phyloP scores from a whole-genome alignment of 768 basidiomycete species.

The Leucocoprinus sp. region DNA sequence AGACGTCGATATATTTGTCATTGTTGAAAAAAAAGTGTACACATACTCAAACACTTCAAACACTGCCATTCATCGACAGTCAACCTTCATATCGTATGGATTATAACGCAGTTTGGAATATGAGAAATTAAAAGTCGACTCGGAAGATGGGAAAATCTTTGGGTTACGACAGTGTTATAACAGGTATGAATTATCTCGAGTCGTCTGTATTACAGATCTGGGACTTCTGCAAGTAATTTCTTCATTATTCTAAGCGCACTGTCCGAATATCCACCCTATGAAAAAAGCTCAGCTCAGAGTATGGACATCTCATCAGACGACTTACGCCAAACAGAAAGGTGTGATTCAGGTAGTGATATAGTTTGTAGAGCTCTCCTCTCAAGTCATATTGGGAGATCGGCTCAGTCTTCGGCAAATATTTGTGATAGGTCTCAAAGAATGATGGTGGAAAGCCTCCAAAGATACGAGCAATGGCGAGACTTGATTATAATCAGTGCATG shows the following conservation, averaged over 20 bases:
- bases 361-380: conserved; percentile 62
- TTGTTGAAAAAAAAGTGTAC: conserved; percentile 16
- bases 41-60: conserved; percentile 5
- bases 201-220: conserved; percentile 6
- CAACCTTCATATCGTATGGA: too few relatives aligned
- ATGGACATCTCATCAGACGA: conserved; percentile 12
- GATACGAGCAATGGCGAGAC: conserved; percentile 70
- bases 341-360: conserved; percentile 81
- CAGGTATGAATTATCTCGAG: too few relatives aligned
- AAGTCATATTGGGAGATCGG: conserved; percentile 58
- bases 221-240: conserved; percentile 12
- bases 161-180: too few relatives aligned
- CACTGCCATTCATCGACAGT: background rate
- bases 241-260: conserved; percentile 43
- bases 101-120: too few relatives aligned
- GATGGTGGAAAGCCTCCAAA: conserved; percentile 65
- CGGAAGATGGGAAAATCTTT: too few relatives aligned
- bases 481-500: conserved; percentile 18
- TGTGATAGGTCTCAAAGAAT: conserved; percentile 62
- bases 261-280: conserved; percentile 43
- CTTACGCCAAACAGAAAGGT: conserved; percentile 72
- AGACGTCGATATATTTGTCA: conserved; percentile 18
- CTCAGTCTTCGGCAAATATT: conserved; percentile 51
- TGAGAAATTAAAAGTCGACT: too few relatives aligned
- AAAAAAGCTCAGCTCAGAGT: background rate